Evolutionary conservation across 768 basidiomycete genomes (phyloP), one percentile per base, ranked within the genome.

Genomic region (Rossbeevera mucosa): DNA sequence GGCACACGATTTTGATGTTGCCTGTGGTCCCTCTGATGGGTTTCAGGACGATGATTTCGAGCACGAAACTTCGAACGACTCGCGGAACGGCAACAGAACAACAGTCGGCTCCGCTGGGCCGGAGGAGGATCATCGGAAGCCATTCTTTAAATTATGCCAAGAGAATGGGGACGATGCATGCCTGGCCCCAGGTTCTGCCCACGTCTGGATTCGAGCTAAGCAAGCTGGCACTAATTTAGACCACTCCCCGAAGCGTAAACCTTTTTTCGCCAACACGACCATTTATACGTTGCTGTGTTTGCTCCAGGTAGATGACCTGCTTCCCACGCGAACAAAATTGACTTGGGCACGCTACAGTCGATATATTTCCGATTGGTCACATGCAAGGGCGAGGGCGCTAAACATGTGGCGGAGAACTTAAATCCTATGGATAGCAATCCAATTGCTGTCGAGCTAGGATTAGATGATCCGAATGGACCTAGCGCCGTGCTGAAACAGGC

Each of bases 221-320:
- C 67, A 42, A 54, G 47, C 57, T 24, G 58, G 63, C 44, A 50
- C 50, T n/a, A 59, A 61, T 54, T 55, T 61, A 13, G 57, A 47
- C 29, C 72, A 73, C 51, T 49, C 59, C 7, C 57, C 62, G 47
- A 76, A 71, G 49, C 74, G 76, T 43, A 80, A 69, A 48, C 78
- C 86, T 8, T 91, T 97, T 70, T 98, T 95, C 71, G 82, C 82
- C 53, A 96, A 97, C 71, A 92, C 91, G 44, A 88, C 91, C 20
- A 91, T 93, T 66, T 99, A 98, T 72, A 89, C 89, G 7, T 67
- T 97, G 47, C 66, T 98, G 58, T 85, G 96, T 46, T 73, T 95
- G 48, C 67, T 98, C 46, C 93, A 99, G 85, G 95, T 82, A 62
- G 53, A 30, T 44, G 44, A 13, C 12, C 26, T 43, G 21, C 5